A percentile compares a stretch with the other conserved stretches of the same genome.
Conservation (phyloP, 108 stramenopile species). For the Skeletonema marinoi region DNA sequence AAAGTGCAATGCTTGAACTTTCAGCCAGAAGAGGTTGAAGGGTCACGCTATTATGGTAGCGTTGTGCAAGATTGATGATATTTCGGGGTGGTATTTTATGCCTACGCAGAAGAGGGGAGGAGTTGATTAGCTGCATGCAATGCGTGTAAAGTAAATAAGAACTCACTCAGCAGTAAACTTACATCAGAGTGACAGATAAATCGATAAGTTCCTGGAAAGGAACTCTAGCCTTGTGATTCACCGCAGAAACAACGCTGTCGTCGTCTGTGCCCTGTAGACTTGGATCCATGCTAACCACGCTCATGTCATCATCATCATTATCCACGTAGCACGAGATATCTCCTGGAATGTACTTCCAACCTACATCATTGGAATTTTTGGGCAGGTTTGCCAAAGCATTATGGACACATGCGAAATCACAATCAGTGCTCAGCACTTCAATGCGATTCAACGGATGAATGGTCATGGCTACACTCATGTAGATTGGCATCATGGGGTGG, state of each 20-base stretch:
- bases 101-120: constrained; percentile 15
- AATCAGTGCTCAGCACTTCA: constrained; percentile 76
- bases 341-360: constrained; percentile 63
- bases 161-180: constrained; percentile 5
- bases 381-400: constrained; percentile 74
- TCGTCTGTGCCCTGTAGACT: constrained; percentile 37
- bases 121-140: neutral
- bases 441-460: constrained; percentile 76
- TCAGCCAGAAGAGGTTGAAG: constrained; percentile 42
- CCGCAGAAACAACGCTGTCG: constrained; percentile 19
- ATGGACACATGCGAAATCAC: constrained; percentile 90
- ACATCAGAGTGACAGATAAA: constrained; percentile 73
- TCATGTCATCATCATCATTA: constrained; percentile 58
- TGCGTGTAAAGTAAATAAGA: neutral
- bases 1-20: constrained; percentile 53
- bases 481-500: constrained; percentile 83
- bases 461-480: constrained; percentile 86
- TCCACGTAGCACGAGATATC: constrained; percentile 53
- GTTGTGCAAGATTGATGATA: constrained; percentile 57
- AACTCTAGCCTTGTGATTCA: constrained; percentile 41
- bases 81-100: constrained; percentile 76
- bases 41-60: constrained; percentile 54
- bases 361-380: constrained; percentile 74
- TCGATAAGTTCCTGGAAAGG: constrained; percentile 87
- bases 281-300: constrained; percentile 27